Evolutionary conservation across 2,329 filamentous ascomycete species (phyloP).

Genomic region (Botrytis fragariae): DNA sequence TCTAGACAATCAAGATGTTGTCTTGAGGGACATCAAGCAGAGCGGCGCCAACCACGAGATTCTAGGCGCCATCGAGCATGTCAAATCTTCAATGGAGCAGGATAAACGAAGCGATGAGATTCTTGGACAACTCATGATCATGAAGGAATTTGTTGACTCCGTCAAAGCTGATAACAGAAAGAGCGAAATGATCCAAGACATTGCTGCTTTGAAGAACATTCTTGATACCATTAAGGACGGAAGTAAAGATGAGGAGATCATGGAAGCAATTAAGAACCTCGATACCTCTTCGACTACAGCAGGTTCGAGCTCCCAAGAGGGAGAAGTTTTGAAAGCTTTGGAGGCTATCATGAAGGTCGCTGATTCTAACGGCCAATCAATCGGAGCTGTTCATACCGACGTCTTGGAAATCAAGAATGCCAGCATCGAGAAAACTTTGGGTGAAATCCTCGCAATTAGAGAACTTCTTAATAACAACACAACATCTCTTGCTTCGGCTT

Average conservation of each 20-base stretch:
- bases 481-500: slow-evolving; percentile 19
- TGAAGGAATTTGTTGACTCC: slow-evolving; percentile 3
- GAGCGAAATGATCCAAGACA: neutral
- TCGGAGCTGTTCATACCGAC: slow-evolving; percentile 8
- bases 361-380: slow-evolving; percentile 4
- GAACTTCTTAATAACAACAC: slow-evolving; percentile 14
- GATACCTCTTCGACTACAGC: neutral
- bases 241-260: slow-evolving; percentile 13
- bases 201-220: slow-evolving; percentile 4
- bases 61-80: neutral
- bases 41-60: neutral
- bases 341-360: slow-evolving; percentile 8
- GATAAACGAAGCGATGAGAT: slow-evolving; percentile 6
- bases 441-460: slow-evolving; percentile 6
- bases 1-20: slow-evolving; percentile 9
- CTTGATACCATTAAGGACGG: slow-evolving; percentile 4
- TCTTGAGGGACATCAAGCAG: neutral
- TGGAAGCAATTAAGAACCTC: slow-evolving; percentile 17
- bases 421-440: neutral
- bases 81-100: slow-evolving; percentile 1
- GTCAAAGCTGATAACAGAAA: neutral
- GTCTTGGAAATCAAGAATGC: slow-evolving; percentile 17
- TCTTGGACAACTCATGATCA: neutral
- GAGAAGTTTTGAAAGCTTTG: neutral
- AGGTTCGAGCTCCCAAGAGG: neutral